phyloP scores from a whole-genome alignment of 768 basidiomycete genomes.

The Lactifluus hygrophoroides region DNA sequence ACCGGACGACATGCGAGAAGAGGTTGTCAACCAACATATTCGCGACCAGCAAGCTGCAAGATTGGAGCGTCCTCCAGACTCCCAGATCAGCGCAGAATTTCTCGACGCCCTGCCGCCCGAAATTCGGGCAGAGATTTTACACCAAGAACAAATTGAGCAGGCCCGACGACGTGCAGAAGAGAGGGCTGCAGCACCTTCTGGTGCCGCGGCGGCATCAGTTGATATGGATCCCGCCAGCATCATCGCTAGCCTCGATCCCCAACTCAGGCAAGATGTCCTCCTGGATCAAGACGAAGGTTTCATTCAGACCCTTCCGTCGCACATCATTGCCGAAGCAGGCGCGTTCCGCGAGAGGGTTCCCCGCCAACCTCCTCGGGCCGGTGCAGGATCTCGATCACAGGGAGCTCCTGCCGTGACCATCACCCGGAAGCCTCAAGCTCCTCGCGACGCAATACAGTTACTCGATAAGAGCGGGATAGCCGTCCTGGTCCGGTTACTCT shows the following conservation, averaged over 20 bases:
- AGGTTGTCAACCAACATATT: slow-evolving; percentile 95
- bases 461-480: slow-evolving; percentile 87
- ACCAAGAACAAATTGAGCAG: slow-evolving; percentile 85
- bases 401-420: slow-evolving; percentile 21
- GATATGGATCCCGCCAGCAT: slow-evolving; percentile 88
- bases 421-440: slow-evolving; percentile 42
- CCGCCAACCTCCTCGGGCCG: slow-evolving; percentile 3
- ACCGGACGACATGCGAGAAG: slow-evolving; percentile 98
- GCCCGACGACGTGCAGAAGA: slow-evolving; percentile 43
- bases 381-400: slow-evolving; percentile 14
- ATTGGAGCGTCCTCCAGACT: slow-evolving; percentile 66
- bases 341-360: slow-evolving; percentile 51
- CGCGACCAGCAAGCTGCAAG: slow-evolving; percentile 80
- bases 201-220: slow-evolving; percentile 29
- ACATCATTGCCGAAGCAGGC: slow-evolving; percentile 80
- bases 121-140: slow-evolving; percentile 92
- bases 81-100: slow-evolving; percentile 91
- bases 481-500: slow-evolving; percentile 82
- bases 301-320: slow-evolving; percentile 70
- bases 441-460: slow-evolving; percentile 86
- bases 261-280: slow-evolving; percentile 82
- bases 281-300: slow-evolving; percentile 84
- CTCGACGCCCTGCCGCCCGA: slow-evolving; percentile 93
- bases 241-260: slow-evolving; percentile 86
- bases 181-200: slow-evolving; percentile 30